Base-by-base conservation (phyloP, 2,329 filamentous ascomycete genomes). In the Fusarium mundagurra region DNA sequence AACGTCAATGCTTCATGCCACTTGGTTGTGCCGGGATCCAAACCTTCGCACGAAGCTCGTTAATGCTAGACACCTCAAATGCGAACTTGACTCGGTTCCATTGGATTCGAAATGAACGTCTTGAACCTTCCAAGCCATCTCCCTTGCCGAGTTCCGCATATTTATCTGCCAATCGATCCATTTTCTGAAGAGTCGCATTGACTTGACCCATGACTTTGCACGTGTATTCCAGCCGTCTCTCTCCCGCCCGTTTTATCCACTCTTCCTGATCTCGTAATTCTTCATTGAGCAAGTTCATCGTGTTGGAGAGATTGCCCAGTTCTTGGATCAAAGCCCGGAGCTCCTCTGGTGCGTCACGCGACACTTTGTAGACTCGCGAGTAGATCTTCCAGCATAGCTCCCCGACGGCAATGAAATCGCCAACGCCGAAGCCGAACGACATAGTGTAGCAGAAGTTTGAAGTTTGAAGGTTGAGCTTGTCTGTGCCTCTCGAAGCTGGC, bases 271-370 rank as follows among this genome's bases (percentile, higher is more conserved):
- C 47, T 17, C 3, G 2, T 0, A 50, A 0, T 14, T 50, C 47
- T 3, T 33, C 22, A 0, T 33, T 50, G 3, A 50, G 29, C 2
- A 33, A 2, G 5, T 18, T 18, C 1, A 50, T 8, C 1, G 47
- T 50, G 1, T 50, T 50, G 0, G 22, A n/a, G 0, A 50, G 14
- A 14, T n/a, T 50, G 0, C 29, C 29, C 0, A 50, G 5, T 0
- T 50, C 47, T 18, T 33, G 29, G 1, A 18, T 50, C 4, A 50
- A 7, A 1, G 29, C 8, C 0, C 8, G 29, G 1, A 50, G 29
- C 22, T 33, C 47, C 6, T 33, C 47, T 0, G 47, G 29, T n/a
- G 29, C 47, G 0, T 33, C 16, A 0, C 47, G 47, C 1, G 47
- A 33, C 11, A 33, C 47, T 1, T 33, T 50, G 22, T 50, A 50